Evolutionary conservation across 441 rosid genomes (phyloP).

Genomic region (Brassica balearica): DNA sequence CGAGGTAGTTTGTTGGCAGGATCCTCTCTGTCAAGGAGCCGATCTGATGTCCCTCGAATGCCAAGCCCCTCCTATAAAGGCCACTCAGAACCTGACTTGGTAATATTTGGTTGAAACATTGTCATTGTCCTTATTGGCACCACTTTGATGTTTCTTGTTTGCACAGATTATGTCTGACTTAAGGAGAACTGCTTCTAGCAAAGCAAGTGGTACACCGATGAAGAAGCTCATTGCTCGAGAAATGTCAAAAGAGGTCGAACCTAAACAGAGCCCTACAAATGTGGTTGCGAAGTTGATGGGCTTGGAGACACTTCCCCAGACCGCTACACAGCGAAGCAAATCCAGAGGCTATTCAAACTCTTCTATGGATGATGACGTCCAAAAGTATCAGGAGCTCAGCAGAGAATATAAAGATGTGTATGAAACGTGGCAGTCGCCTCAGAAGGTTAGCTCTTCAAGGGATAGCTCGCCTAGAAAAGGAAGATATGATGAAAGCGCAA

Average conservation of each 20-base stretch:
- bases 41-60: conserved; percentile 68
- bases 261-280: conserved; percentile 67
- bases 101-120: conserved; percentile 36
- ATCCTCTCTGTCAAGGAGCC: conserved; percentile 69
- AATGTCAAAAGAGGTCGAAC: conserved; percentile 77
- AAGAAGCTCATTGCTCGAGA: conserved; percentile 87
- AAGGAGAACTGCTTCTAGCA: conserved; percentile 71
- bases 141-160: conserved; percentile 42
- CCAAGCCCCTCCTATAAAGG: conserved; percentile 57
- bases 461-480: conserved; percentile 63
- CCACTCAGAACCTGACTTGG: conserved; percentile 73
- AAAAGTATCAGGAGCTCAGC: conserved; percentile 49
- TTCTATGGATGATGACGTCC: conserved; percentile 49
- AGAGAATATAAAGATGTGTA: conserved; percentile 68
- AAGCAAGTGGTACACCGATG: conserved; percentile 69
- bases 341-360: conserved; percentile 58
- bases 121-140: conserved; percentile 21
- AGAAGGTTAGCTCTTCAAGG: conserved; percentile 51
- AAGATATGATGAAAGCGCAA: conserved; percentile 47
- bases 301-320: conserved; percentile 78
- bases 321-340: conserved; percentile 54
- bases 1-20: conserved; percentile 58
- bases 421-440: conserved; percentile 76
- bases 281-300: conserved; percentile 98
- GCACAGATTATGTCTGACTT: conserved; percentile 67